These are phyloP conservation scores for Gossypioides kirkii DNA, from an alignment of 345 rosid genomes.

Conservation along the genomic window DNA sequence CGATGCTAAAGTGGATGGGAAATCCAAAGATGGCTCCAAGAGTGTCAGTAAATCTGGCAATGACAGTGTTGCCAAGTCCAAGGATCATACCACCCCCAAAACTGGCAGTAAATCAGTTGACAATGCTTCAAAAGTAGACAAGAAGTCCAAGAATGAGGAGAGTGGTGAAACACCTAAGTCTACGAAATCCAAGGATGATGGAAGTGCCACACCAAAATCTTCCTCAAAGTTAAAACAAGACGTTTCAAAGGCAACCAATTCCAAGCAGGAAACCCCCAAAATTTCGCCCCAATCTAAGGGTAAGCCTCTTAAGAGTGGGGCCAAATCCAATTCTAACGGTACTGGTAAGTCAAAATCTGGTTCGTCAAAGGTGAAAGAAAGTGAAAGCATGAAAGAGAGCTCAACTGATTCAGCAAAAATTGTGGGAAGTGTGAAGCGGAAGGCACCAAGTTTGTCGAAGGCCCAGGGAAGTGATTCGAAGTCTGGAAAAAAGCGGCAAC, in stretches of 20 bases:
- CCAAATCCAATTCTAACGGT: slow-evolving; percentile 35
- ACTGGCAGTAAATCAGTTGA: slow-evolving; percentile 39
- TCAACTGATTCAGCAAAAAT: slow-evolving; percentile 41
- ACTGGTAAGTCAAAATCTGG: slow-evolving; percentile 48
- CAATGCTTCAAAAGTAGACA: slow-evolving; percentile 22
- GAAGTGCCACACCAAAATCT: slow-evolving; percentile 15
- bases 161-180: slow-evolving; percentile 26
- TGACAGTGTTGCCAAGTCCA: slow-evolving; percentile 36
- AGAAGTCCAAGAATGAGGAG: slow-evolving; percentile 42
- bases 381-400: slow-evolving; percentile 34
- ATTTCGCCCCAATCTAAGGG: slow-evolving; percentile 33
- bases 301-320: slow-evolving; percentile 32
- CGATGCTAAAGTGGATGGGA: slow-evolving; percentile 24
- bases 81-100: slow-evolving; percentile 37
- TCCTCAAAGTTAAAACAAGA: slow-evolving; percentile 24
- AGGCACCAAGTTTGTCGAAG: slow-evolving; percentile 39
- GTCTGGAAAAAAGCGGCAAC: slow-evolving; percentile 55
- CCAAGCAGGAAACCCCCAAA: slow-evolving; percentile 45
- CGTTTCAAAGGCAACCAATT: slow-evolving; percentile 24
- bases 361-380: slow-evolving; percentile 46
- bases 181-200: slow-evolving; percentile 36
- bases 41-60: slow-evolving; percentile 29
- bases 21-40: slow-evolving; percentile 21
- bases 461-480: slow-evolving; percentile 41
- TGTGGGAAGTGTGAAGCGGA: slow-evolving; percentile 36